Percentiles rank a stretch among this genome's conserved stretches.
Evolutionary conservation across 371 early-diverging fungal species (phyloP).

Genomic region (Choanephora cucurbitarum): DNA sequence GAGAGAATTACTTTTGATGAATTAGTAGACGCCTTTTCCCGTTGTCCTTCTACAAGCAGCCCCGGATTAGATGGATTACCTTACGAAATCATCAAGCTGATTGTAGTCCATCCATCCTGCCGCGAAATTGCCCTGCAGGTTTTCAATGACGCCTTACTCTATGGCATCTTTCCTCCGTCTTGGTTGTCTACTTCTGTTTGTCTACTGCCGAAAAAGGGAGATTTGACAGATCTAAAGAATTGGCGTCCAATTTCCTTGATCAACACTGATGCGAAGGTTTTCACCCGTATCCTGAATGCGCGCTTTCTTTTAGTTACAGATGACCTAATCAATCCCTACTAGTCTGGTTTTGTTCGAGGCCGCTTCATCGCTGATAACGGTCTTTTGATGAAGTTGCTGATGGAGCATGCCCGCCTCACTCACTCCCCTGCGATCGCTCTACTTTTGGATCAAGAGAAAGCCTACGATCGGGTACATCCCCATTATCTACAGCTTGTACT

Average conservation of each 20-base stretch:
- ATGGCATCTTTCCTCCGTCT: constrained; percentile 17
- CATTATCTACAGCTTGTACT: constrained; percentile 4
- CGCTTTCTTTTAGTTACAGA: neutral
- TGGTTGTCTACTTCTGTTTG: constrained; percentile 33
- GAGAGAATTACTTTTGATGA: neutral
- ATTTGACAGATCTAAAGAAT: too few species aligned
- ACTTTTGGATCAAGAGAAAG: too few species aligned
- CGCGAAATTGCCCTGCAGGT: constrained; percentile 5
- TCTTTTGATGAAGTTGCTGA: neutral
- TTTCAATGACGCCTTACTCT: constrained; percentile 20
- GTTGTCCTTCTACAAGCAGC: constrained; percentile 4
- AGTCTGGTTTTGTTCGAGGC: constrained; percentile 7
- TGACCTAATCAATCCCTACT: constrained; percentile 2
- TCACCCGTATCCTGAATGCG: constrained; percentile 22
- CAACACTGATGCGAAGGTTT: too few species aligned
- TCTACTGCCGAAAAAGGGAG: too few species aligned
- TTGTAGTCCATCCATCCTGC: too few species aligned
- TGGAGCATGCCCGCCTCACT: constrained; percentile 11
- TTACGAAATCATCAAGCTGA: constrained; percentile 14
- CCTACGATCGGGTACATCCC: too few species aligned
- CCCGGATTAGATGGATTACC: constrained; percentile 30
- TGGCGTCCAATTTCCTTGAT: too few species aligned
- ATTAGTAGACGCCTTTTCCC: neutral
- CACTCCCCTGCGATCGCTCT: neutral
- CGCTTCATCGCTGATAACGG: constrained; percentile 18